These are phyloP conservation scores for Cucurbita moschata DNA, from an alignment of 306 rosid species.

Conservation along the genomic window DNA sequence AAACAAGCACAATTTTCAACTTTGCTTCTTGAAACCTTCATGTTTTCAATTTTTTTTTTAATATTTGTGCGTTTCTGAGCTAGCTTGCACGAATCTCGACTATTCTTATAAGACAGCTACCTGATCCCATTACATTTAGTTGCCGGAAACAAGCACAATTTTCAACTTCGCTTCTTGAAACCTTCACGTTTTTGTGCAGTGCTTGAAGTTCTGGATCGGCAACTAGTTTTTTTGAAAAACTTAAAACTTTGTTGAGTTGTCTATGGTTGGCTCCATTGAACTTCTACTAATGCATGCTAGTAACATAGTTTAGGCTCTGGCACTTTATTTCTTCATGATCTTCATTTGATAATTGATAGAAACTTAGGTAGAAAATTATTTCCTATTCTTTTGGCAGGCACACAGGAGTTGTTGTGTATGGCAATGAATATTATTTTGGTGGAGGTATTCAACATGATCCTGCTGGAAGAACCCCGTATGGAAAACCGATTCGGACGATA, in stretches of 20 bases:
- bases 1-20: too few relatives aligned
- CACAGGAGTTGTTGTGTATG: conserved; percentile 84
- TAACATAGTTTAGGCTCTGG: background rate
- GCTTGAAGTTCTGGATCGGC: background rate
- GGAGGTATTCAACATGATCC: conserved; percentile 72
- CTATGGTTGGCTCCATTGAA: background rate
- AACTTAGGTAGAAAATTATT: background rate
- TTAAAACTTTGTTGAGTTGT: background rate
- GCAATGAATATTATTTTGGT: conserved; percentile 81
- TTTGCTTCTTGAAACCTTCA: too few relatives aligned
- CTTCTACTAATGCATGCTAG: background rate
- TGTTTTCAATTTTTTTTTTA: too few relatives aligned
- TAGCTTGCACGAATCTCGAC: too few relatives aligned
- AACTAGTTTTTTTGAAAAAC: background rate
- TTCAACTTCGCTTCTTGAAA: too few relatives aligned
- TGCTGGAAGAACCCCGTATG: conserved; percentile 72
- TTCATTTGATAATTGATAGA: background rate
- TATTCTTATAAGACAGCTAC: too few relatives aligned
- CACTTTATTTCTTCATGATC: background rate
- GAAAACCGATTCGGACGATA: conserved; percentile 56
- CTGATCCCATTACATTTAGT: too few relatives aligned
- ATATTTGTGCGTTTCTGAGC: too few relatives aligned
- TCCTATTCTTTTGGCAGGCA: conserved; percentile 39
- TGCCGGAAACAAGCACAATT: too few relatives aligned
- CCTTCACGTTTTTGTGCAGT: background rate